These are phyloP conservation scores for Beauveria medogensis DNA, from an alignment of 2,329 filamentous ascomycete genomes.

Conservation along the genomic window DNA sequence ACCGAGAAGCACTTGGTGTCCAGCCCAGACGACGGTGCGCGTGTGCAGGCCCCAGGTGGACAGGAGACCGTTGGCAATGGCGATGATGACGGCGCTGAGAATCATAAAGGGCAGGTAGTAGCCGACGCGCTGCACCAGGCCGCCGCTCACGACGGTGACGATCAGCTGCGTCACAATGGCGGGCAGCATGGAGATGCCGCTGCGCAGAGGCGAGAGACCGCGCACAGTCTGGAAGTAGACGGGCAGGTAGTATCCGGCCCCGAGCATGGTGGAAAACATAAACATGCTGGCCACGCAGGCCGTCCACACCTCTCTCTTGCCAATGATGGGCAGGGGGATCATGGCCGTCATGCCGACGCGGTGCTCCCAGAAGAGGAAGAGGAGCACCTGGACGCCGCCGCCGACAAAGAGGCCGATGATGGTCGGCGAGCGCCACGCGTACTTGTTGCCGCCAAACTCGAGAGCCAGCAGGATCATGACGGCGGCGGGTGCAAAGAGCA, in stretches of 20 bases:
- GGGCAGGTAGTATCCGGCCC: slow-evolving; percentile 39
- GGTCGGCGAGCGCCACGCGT: slow-evolving; percentile 36
- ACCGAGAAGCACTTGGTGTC: slow-evolving; percentile 36
- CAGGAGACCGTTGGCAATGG: slow-evolving; percentile 32
- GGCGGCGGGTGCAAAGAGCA: slow-evolving; percentile 36
- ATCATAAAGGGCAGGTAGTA: slow-evolving; percentile 38
- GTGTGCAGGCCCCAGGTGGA: slow-evolving; percentile 31
- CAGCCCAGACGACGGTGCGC: slow-evolving; percentile 31
- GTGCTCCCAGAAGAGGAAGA: slow-evolving; percentile 40
- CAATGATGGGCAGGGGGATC: slow-evolving; percentile 37
- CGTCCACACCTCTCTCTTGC: slow-evolving; percentile 34
- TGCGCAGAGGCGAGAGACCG: slow-evolving; percentile 20
- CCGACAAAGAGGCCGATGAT: slow-evolving; percentile 40
- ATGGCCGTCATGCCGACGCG: slow-evolving; percentile 39
- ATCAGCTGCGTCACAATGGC: slow-evolving; percentile 20
- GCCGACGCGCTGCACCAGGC: slow-evolving; percentile 24
- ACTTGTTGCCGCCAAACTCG: slow-evolving; percentile 41
- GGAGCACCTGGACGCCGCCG: slow-evolving; percentile 26
- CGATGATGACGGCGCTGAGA: slow-evolving; percentile 21
- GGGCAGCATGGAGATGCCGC: slow-evolving; percentile 23
- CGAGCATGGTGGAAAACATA: slow-evolving; percentile 35
- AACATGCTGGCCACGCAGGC: slow-evolving; percentile 33
- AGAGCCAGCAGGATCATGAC: slow-evolving; percentile 43
- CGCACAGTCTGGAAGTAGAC: slow-evolving; percentile 45
- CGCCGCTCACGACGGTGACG: slow-evolving; percentile 18